A percentile compares a stretch with the other conserved stretches of the same genome.
Evolutionary conservation across 2,329 filamentous ascomycete species (phyloP).

Genomic region (Diaporthe eres): DNA sequence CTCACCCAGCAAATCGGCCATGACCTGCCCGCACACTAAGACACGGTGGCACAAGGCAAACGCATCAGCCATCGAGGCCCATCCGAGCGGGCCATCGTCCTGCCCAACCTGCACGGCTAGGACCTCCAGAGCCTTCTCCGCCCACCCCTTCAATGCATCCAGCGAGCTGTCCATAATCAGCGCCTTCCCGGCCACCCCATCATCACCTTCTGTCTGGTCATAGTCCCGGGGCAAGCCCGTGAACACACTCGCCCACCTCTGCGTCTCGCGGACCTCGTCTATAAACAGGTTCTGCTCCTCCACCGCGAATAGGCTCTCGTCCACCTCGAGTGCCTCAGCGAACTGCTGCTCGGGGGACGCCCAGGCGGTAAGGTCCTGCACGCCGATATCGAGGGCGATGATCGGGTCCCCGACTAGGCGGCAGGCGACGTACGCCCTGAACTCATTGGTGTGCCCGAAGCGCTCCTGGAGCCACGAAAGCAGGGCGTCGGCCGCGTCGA

Average conservation of each 20-base stretch:
- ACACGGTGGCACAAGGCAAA: slow-evolving; percentile 72
- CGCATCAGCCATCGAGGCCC: slow-evolving; percentile 76
- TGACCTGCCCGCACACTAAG: slow-evolving; percentile 55
- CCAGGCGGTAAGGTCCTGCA: slow-evolving; percentile 44
- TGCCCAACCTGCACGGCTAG: slow-evolving; percentile 50
- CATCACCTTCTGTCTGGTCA: slow-evolving; percentile 45
- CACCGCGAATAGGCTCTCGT: slow-evolving; percentile 83
- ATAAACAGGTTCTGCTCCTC: slow-evolving; percentile 97
- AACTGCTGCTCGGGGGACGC: slow-evolving; percentile 55
- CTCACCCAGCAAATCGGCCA: slow-evolving; percentile 35
- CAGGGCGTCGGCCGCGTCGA: slow-evolving; percentile 63
- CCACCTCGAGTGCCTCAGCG: slow-evolving; percentile 62
- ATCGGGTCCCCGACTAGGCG: slow-evolving; percentile 57
- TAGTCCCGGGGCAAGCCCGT: slow-evolving; percentile 42
- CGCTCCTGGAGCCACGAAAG: slow-evolving; percentile 57
- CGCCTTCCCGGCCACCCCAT: background rate
- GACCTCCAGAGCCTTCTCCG: slow-evolving; percentile 55
- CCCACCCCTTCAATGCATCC: slow-evolving; percentile 61
- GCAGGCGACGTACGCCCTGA: slow-evolving; percentile 56
- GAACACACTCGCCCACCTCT: slow-evolving; percentile 75
- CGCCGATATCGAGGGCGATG: slow-evolving; percentile 35
- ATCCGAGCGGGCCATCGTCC: slow-evolving; percentile 78
- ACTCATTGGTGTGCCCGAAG: slow-evolving; percentile 54
- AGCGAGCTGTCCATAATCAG: slow-evolving; percentile 43
- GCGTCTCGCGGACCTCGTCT: slow-evolving; percentile 82